Base-by-base conservation (phyloP, 306 rosid species). In the Acacia melanoxylon region DNA sequence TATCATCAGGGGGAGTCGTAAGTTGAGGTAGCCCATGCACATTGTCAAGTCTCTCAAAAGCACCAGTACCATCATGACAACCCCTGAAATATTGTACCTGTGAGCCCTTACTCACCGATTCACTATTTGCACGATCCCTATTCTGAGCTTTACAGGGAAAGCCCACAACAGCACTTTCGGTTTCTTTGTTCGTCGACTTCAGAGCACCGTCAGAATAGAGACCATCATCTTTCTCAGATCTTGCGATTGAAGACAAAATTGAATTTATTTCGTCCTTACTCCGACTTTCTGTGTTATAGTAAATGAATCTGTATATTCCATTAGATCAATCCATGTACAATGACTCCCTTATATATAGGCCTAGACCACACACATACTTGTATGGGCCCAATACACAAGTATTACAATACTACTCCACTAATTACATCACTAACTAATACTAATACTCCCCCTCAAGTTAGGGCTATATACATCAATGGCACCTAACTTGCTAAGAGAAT, bases 1-100 rank as follows among this genome's bases (percentile, higher is more conserved):
- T 67, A 76, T 88, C 93, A 2, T 86, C 93, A 2, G 82, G 91
- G 6, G 89, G 83, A 31, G 89, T 82, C 6, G 83, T 86, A 79
- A 35, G 83, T 4, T 71, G 35, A 6, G 20, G 14, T 71, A 82
- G 68, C 25, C 62, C 88, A 6, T 19, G 62, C 24, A 41, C 54
- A 56, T 48, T 89, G 0, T 29, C 82, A 46, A 63, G 52, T 70
- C 17, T 59, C 78, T 54, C 76, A 1, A 29, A 54, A 83, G 20
- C 51, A 35, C 27, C 42, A 12, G 72, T 69, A 17, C 31, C 72
- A 46, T 10, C 44, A 20, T 7, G 61, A 59, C 24, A 70, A 25
- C 56, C 76, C 37, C 19, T 59, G 54, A 19, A 9, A 58, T 63
- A 76, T 59, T 74, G 74, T 41, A 70, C 49, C 46, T 29, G 76